A percentile compares a stretch with the other conserved stretches of the same genome.
Conservation (phyloP, 176 grass and related monocot species). For the Elaeis guineensis region DNA sequence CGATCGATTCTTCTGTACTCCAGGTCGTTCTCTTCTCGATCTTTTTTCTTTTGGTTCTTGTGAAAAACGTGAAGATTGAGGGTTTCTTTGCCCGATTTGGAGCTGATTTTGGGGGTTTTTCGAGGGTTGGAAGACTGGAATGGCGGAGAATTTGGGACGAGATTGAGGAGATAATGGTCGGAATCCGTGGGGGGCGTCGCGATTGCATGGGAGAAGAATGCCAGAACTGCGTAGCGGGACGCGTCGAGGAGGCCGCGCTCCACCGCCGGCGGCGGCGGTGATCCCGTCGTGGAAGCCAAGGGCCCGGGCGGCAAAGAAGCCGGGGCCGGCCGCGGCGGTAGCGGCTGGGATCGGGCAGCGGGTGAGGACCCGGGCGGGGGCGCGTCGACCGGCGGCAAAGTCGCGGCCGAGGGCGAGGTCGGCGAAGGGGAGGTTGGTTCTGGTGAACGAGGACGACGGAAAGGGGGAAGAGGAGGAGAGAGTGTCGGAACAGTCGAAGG, state of each 20-base stretch:
- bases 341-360: neutral
- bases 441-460: neutral
- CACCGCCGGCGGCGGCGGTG: neutral
- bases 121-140: neutral
- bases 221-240: slow-evolving; percentile 18
- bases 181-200: neutral
- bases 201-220: slow-evolving; percentile 25
- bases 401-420: neutral
- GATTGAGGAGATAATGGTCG: slow-evolving; percentile 18
- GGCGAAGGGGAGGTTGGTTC: neutral
- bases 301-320: slow-evolving; percentile 17
- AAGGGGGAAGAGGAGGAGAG: too few species aligned
- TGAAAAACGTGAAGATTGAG: neutral
- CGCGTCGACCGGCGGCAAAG: too few species aligned
- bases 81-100: neutral
- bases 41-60: too few species aligned
- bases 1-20: too few species aligned
- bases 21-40: too few species aligned
- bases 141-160: neutral
- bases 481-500: too few species aligned
- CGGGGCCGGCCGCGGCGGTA: neutral
- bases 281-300: slow-evolving; percentile 14
- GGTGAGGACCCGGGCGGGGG: too few species aligned
- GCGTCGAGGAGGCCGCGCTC: slow-evolving; percentile 5
- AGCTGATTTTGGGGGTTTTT: slow-evolving; percentile 1